Conservation (phyloP, 2,329 filamentous ascomycete species). For the Sordariomycetes sp. region DNA sequence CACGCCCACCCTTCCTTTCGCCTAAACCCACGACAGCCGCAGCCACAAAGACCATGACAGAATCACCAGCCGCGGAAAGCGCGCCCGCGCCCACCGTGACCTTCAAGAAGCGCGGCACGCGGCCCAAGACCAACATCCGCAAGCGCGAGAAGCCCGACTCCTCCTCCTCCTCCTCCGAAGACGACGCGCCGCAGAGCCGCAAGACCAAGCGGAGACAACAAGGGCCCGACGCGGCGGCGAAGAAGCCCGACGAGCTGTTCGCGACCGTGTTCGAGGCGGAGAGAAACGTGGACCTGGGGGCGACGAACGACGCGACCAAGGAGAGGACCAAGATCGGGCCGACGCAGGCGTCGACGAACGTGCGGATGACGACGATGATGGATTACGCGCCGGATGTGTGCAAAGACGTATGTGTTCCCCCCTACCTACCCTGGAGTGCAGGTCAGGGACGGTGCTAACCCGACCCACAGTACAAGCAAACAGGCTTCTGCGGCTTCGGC, state of each 20-base stretch:
- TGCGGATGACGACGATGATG: slow-evolving; percentile 79
- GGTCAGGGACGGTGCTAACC: background rate
- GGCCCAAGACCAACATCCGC: background rate
- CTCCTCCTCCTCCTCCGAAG: background rate
- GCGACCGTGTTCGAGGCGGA: slow-evolving; percentile 50
- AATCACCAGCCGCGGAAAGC: background rate
- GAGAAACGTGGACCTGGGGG: slow-evolving; percentile 49
- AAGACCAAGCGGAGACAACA: background rate
- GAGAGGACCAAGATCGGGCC: slow-evolving; percentile 68
- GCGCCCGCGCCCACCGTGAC: background rate
- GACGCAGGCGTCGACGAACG: slow-evolving; percentile 78
- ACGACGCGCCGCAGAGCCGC: background rate
- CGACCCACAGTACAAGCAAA: slow-evolving; percentile 23
- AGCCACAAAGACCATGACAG: background rate
- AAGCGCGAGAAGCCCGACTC: background rate
- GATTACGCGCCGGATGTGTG: slow-evolving; percentile 92
- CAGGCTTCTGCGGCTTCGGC: slow-evolving; percentile 48
- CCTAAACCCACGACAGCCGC: background rate
- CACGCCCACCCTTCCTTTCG: background rate
- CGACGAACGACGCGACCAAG: slow-evolving; percentile 81
- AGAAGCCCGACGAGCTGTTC: slow-evolving; percentile 22
- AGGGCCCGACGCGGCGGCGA: background rate
- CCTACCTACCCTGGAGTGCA: background rate
- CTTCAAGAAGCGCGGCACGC: slow-evolving; percentile 1
- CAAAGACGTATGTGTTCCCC: slow-evolving; percentile 55